Evolutionary conservation across 768 basidiomycete species (phyloP), one percentile per base, ranked within the genome.

Genomic region (Podaxis sp.): DNA sequence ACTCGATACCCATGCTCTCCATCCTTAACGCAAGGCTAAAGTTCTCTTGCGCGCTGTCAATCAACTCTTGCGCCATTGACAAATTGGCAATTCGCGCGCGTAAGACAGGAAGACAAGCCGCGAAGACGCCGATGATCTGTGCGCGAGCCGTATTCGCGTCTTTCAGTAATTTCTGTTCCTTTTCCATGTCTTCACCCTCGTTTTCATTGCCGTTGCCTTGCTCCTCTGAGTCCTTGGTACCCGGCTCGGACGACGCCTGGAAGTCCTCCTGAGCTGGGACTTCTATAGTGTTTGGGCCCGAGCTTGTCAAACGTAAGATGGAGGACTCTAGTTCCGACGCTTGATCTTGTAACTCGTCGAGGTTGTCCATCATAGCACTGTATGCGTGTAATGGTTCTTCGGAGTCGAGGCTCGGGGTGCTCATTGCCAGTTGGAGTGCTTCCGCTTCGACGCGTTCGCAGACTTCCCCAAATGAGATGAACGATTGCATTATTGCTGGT

Each of bases 41-140:
- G 61, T 82, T 84, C 68, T 84, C 82, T 51, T 83, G 79, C 13
- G 80, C 79, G 24, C 79, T 77, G 61, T 82, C 80, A 26, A 84
- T 72, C 19, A 85, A 72, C 28, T 82, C 79, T 55, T 79, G 79
- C 0, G 83, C 83, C 76, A 82, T 76, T 13, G 72, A 64, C 19
- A 85, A 65, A 64, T 84, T 84, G 11, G 76, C 76, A 5, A 75
- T 75, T 2, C 84, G 79, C 1, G 81, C 81, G 11, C 75, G 73
- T 3, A 85, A 69, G 24, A 84, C 76, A 19, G 84, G 80, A 13
- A 84, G 67, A 63, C 81, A 82, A 0, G 83, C 80, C 3, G 72
- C 62, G 64, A 84, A 81, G 28, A 84, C 69, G 24, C 73, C 72
- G 6, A 75, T 63, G 38, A 84, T 75, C 66, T 81, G 80, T 2